Percentiles rank a stretch among this genome's conserved stretches.
Conservation (phyloP, 139 green algal species). For the Chlamydomonas incerta region DNA sequence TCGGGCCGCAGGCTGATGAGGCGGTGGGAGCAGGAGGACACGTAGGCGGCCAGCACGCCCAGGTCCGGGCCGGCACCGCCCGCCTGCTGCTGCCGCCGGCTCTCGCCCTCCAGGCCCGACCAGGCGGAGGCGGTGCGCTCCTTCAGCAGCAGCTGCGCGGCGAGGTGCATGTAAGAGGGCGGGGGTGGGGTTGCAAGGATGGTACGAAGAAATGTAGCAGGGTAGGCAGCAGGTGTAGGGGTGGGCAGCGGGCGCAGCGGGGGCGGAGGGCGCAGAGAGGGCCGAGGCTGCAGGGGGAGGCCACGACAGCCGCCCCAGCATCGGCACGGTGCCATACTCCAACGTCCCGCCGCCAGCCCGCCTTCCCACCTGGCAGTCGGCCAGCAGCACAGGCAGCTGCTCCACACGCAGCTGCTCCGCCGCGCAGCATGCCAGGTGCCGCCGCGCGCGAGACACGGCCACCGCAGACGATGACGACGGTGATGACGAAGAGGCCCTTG, state of each 20-base stretch:
- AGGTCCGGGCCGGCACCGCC: background rate
- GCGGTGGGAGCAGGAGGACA: slow-evolving; percentile 21
- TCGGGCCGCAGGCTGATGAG: slow-evolving; percentile 13
- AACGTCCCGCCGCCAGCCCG: too few species aligned
- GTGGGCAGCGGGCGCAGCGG: too few species aligned
- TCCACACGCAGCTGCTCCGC: background rate
- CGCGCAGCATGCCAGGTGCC: slow-evolving; percentile 34
- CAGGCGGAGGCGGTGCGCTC: background rate
- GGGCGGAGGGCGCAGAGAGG: too few species aligned
- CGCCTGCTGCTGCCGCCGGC: background rate
- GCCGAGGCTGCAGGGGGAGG: too few species aligned
- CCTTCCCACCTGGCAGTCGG: slow-evolving; percentile 36
- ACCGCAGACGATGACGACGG: background rate
- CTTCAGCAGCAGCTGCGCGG: background rate
- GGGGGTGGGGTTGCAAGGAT: too few species aligned
- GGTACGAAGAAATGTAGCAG: too few species aligned
- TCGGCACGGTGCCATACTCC: too few species aligned
- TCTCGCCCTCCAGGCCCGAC: background rate
- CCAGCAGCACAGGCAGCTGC: slow-evolving; percentile 45
- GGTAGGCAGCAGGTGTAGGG: too few species aligned
- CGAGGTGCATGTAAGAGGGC: too few species aligned
- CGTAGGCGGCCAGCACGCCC: background rate
- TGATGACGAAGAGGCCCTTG: too few species aligned
- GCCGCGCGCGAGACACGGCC: slow-evolving; percentile 34
- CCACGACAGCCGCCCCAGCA: too few species aligned